Evolutionary conservation across 2,329 filamentous ascomycete genomes (phyloP), one percentile per base, ranked within the genome.

Genomic region (Colletotrichum ledebouriae): DNA sequence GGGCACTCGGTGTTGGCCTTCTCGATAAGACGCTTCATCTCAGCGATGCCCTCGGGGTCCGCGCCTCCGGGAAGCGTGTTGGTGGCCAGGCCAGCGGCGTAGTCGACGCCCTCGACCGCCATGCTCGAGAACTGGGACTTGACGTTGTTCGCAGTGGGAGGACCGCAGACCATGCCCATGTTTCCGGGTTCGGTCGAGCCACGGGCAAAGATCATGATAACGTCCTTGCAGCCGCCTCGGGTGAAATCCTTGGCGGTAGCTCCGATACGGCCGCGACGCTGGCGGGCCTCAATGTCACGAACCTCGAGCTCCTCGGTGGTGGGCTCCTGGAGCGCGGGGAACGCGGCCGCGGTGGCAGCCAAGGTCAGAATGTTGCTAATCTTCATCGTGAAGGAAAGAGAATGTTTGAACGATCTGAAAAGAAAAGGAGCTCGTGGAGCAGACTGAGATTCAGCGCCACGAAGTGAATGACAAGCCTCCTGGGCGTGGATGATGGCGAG

Each of bases 1-100:
- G 79, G 78, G 70, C 80, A 82, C 46, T 80, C 77, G 5, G 70
- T 72, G 50, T 76, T 77, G 4, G 78, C 80, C 44, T 76, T 59
- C 10, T 74, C 74, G 72, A 82, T 77, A 15, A 81, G 74, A 1
- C 73, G 66, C n/a, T 74, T 73, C 63, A 78, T 78, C 60, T 78
- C 74, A 13, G 22, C 47, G 25, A 81, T 78, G 42, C 78, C 76
- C 2, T 70, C 71, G 13, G 69, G 64, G 15, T 76, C 75, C 3
- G 77, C 77, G 5, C 80, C 80, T 1, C 73, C 71, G 12, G 71
- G 71, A 2, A 75, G 72, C 22, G 75, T 70, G 71, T 81, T 82
- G 44, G 74, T 77, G 12, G 65, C 63, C 2, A 81, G 67, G 13
- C 70, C 73, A 4, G 80, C 79, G 0, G 66, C 69, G 69, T 82